Percentiles rank a stretch among this genome's conserved stretches.
phyloP scores from a whole-genome alignment of 768 basidiomycete genomes.

The Tricholoma saponaceum region DNA sequence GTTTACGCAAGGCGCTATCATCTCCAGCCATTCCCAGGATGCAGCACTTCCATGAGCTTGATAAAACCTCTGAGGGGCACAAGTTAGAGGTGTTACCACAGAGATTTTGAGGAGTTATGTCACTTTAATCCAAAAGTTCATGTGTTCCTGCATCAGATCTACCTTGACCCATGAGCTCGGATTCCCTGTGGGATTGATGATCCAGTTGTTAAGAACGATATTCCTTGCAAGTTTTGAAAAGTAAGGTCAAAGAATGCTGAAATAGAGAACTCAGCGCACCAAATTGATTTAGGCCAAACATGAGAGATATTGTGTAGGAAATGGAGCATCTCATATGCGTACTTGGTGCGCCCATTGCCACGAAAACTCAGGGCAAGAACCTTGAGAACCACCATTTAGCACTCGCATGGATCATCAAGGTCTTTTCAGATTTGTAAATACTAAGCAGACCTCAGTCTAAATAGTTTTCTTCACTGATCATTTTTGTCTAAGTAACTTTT shows the following conservation, averaged over 20 bases:
- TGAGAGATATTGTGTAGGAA: constrained; percentile 14
- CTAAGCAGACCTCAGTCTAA: too few relatives aligned
- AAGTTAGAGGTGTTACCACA: background rate
- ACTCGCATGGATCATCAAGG: too few relatives aligned
- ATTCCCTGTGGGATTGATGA: too few relatives aligned
- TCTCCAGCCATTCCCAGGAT: constrained; percentile 32
- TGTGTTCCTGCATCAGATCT: too few relatives aligned
- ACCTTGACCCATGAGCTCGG: too few relatives aligned
- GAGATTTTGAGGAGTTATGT: too few relatives aligned
- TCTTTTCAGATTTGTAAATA: too few relatives aligned
- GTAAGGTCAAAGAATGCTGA: too few relatives aligned
- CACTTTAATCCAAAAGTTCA: too few relatives aligned
- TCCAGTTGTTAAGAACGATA: too few relatives aligned
- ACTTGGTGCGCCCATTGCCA: constrained; percentile 18
- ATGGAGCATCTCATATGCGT: constrained; percentile 20
- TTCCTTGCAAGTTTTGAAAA: background rate
- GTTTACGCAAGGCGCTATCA: constrained; percentile 25
- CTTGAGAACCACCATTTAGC: constrained; percentile 24
- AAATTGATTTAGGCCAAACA: constrained; percentile 11
- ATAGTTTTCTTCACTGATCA: too few relatives aligned
- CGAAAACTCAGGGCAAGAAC: constrained; percentile 24
- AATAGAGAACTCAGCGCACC: background rate
- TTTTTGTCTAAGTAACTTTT: too few relatives aligned
- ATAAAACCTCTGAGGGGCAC: constrained; percentile 16
- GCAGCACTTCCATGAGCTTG: constrained; percentile 26